phyloP scores from a whole-genome alignment of 202 grass and related monocot genomes.

The Brachypodium distachyon region DNA sequence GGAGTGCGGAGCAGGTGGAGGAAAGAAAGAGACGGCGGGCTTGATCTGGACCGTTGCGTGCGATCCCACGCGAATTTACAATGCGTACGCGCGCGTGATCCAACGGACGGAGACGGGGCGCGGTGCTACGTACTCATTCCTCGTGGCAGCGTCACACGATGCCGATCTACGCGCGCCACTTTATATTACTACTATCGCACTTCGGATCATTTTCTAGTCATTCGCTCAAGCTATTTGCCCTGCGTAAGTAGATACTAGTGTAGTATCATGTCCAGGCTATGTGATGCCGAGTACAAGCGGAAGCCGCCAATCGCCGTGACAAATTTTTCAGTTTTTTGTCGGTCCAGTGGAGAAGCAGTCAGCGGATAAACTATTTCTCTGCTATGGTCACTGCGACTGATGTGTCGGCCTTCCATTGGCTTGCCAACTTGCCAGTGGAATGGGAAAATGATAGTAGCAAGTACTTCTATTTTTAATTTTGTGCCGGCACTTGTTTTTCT shows the following conservation, averaged over 20 bases:
- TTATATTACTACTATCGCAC: no score
- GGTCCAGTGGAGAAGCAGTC: constrained; percentile 13
- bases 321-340: neutral
- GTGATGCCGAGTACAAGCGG: neutral
- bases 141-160: neutral
- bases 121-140: neutral
- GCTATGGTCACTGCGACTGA: neutral
- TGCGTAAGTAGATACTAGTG: neutral
- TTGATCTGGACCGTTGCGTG: neutral
- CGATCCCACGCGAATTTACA: constrained; percentile 7
- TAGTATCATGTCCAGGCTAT: neutral
- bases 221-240: neutral
- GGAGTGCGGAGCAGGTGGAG: constrained; percentile 14
- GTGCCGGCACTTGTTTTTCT: neutral
- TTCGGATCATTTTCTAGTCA: neutral
- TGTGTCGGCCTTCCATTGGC: constrained; percentile 23
- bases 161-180: no score
- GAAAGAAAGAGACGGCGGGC: constrained; percentile 1
- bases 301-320: neutral
- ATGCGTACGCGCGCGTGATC: neutral
- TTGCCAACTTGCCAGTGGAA: neutral
- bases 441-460: neutral
- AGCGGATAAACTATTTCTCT: neutral
- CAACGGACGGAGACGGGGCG: neutral
- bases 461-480: neutral